A percentile compares a stretch with the other conserved stretches of the same genome.
Conservation (phyloP, 805 yeast genomes). For the Schwanniomyces polymorphus region DNA sequence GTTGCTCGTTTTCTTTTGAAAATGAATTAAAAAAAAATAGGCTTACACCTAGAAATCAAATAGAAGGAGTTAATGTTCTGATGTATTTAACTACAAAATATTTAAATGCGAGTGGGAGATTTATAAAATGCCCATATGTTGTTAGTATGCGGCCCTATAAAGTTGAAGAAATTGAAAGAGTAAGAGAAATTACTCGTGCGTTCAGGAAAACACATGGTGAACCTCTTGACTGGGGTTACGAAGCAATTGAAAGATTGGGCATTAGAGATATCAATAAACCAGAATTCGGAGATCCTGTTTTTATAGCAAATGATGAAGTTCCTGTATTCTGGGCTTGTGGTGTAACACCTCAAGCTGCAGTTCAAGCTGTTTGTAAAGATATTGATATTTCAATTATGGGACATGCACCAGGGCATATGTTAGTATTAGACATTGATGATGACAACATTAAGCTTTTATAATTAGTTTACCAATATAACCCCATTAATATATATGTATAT, state of each 20-base stretch:
- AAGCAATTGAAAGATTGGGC: constrained; percentile 33
- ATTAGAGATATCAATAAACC: constrained; percentile 29
- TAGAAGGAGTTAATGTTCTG: constrained; percentile 3
- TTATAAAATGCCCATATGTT: constrained; percentile 19
- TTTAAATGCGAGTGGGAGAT: constrained; percentile 8
- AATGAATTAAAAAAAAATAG: constrained; percentile 27
- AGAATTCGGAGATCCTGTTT: constrained; percentile 36
- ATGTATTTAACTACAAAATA: constrained; percentile 8
- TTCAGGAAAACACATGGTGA: constrained; percentile 38
- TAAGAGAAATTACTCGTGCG: constrained; percentile 26
- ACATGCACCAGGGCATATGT: constrained; percentile 38
- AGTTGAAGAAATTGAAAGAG: constrained; percentile 20
- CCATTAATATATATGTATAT: no score
- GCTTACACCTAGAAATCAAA: constrained; percentile 23
- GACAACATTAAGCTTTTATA: constrained; percentile 1
- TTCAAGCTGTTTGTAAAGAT: constrained; percentile 19
- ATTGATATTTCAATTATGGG: constrained; percentile 30
- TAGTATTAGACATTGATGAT: constrained; percentile 30
- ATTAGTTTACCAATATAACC: no score
- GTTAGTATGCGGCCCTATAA: constrained; percentile 45
- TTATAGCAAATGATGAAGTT: constrained; percentile 29
- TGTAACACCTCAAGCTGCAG: constrained; percentile 40
- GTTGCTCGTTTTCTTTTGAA: constrained; percentile 45
- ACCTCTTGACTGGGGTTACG: constrained; percentile 45
- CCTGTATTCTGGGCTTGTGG: constrained; percentile 50